Base-by-base conservation (phyloP, 176 grass and related monocot genomes). In the Chloris gayana region DNA sequence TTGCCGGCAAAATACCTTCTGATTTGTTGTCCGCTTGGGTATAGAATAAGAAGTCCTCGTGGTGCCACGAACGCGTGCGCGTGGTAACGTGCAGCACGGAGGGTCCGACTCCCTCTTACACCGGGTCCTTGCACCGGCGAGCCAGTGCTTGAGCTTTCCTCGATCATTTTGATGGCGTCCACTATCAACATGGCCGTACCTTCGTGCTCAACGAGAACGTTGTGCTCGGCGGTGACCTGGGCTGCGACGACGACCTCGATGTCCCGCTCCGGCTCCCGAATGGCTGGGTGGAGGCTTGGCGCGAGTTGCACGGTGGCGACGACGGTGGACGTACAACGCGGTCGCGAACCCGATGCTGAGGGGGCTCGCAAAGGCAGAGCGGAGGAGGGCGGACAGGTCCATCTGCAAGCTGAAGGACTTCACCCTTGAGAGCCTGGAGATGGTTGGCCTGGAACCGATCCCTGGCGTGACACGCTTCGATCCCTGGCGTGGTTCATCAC, bases 171-270 rank as follows among this genome's bases (percentile, higher is more conserved):
- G 15, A 51, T 15, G 15, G 0, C 47, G 2, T 17, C 47, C n/a
- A n/a, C n/a, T n/a, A n/a, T n/a, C n/a, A n/a, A n/a, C n/a, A n/a
- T n/a, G n/a, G n/a, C n/a, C n/a, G n/a, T n/a, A n/a, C n/a, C n/a
- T n/a, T n/a, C n/a, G n/a, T n/a, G n/a, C n/a, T n/a, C n/a, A n/a
- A n/a, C n/a, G 8, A n/a, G 6, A 17, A 6, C 9, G 0, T 10
- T 44, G 51, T 81, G 67, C 67, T 81, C 67, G 51, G 78, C 18
- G 67, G 78, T 11, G 67, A 81, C 51, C 11, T 81, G 25, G 54
- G 51, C 67, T 81, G 78, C 51, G 77, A 80, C 49, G 77, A 80
- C 22, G 77, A 80, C 33, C 14, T 80, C 7, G 77, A 69, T 46
- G 76, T 63, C 14, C 64, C 63, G 46, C 45, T 79, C 32, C 63